Percentiles rank a stretch among this genome's conserved stretches.
Conservation (phyloP, 2,329 filamentous ascomycete genomes). For the Madurella fahalii region DNA sequence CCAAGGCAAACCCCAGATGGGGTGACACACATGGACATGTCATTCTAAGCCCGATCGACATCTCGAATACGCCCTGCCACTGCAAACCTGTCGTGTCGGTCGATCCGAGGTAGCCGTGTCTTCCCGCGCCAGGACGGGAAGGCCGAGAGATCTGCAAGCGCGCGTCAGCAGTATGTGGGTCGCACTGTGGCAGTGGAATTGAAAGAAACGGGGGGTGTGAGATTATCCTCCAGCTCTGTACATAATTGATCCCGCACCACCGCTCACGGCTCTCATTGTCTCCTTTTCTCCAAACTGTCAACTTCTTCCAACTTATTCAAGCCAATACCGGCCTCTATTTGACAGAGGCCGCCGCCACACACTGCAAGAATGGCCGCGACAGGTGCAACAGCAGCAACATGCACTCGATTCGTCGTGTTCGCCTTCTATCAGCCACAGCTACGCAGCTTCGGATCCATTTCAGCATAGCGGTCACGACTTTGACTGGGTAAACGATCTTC, state of each 20-base stretch:
- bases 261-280: neutral
- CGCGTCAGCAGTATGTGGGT: no score
- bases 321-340: slow-evolving; percentile 27
- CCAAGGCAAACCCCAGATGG: no score
- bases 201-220: no score
- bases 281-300: slow-evolving; percentile 5
- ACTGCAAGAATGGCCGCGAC: slow-evolving; percentile 31
- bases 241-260: neutral
- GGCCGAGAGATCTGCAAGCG: no score
- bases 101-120: no score
- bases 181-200: no score
- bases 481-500: slow-evolving; percentile 7
- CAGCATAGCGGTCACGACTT: slow-evolving; percentile 12
- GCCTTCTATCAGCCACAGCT: slow-evolving; percentile 24
- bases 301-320: neutral
- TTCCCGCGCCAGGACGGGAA: no score
- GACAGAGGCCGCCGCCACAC: slow-evolving; percentile 26
- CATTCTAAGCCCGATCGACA: no score
- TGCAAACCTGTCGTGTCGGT: no score
- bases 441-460: slow-evolving; percentile 6
- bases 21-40: no score
- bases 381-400: slow-evolving; percentile 21
- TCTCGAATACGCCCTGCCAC: no score
- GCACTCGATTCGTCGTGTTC: slow-evolving; percentile 18
- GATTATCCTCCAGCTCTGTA: neutral